Conservation (phyloP, 2,329 filamentous ascomycete genomes). For the Aspergillaceae sp. region DNA sequence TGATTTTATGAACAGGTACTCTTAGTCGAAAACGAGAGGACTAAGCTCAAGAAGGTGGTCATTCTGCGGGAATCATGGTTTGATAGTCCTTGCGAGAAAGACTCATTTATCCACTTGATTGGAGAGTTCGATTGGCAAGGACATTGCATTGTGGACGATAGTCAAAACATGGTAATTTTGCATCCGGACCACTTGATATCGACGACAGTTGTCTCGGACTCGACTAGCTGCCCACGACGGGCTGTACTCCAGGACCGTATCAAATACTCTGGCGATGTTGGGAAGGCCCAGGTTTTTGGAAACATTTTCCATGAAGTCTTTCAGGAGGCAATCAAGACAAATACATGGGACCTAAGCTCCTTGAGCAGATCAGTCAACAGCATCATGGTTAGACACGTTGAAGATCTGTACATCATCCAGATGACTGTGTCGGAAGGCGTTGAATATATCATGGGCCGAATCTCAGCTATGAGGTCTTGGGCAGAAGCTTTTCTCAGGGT, state of each 20-base stretch:
- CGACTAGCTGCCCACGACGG: slow-evolving; percentile 80
- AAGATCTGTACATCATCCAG: slow-evolving; percentile 82
- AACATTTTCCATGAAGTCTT: slow-evolving; percentile 93
- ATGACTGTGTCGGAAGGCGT: slow-evolving; percentile 63
- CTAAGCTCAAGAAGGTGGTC: slow-evolving; percentile 57
- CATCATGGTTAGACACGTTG: slow-evolving; percentile 68
- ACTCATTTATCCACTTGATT: slow-evolving; percentile 78
- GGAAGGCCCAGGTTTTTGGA: slow-evolving; percentile 77
- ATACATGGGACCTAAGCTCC: slow-evolving; percentile 67
- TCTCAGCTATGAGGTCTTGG: slow-evolving; percentile 74
- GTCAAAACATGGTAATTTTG: slow-evolving; percentile 76
- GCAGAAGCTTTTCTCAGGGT: slow-evolving; percentile 69
- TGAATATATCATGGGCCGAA: slow-evolving; percentile 73
- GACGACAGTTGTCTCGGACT: slow-evolving; percentile 91
- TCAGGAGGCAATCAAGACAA: slow-evolving; percentile 76
- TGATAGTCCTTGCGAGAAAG: slow-evolving; percentile 64
- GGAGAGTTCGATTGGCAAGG: slow-evolving; percentile 63
- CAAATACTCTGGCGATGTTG: slow-evolving; percentile 76
- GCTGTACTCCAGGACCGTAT: slow-evolving; percentile 91
- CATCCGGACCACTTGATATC: slow-evolving; percentile 95
- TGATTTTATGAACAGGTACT: slow-evolving; percentile 52
- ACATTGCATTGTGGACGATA: slow-evolving; percentile 74
- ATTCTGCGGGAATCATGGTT: slow-evolving; percentile 79
- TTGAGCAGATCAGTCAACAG: slow-evolving; percentile 58
- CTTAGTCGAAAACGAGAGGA: slow-evolving; percentile 69